Evolutionary conservation across 345 rosid genomes (phyloP).

Genomic region (Aurinia saxatilis): DNA sequence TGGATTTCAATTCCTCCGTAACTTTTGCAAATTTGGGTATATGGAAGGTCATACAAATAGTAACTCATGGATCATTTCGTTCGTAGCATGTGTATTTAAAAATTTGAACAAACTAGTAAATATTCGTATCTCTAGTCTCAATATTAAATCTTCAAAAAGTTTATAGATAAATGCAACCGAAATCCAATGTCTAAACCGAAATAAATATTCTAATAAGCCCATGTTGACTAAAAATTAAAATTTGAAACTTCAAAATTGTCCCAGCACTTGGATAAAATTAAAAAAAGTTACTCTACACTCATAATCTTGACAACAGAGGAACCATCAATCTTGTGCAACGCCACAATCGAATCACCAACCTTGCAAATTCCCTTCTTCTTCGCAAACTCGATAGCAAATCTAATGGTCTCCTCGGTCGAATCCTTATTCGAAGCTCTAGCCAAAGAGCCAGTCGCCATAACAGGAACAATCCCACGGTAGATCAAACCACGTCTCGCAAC

Average conservation of each 20-base stretch:
- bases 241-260: not conserved
- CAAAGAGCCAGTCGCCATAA: slow-evolving; percentile 37
- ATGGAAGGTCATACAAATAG: no score
- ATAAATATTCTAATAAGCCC: not conserved
- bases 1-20: no score
- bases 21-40: no score
- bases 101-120: no score
- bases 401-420: slow-evolving; percentile 52
- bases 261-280: no score
- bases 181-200: not conserved
- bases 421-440: slow-evolving; percentile 37
- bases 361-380: slow-evolving; percentile 43
- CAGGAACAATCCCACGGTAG: slow-evolving; percentile 48
- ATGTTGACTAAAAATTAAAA: not conserved
- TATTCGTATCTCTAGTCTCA: not conserved
- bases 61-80: no score
- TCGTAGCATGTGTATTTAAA: not conserved
- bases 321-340: slow-evolving; percentile 43
- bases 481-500: slow-evolving; percentile 54
- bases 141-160: not conserved
- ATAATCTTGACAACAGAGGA: slow-evolving; percentile 52
- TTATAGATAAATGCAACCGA: not conserved
- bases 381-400: slow-evolving; percentile 36
- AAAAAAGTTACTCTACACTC: slow-evolving; percentile 24
- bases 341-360: slow-evolving; percentile 46